Base-by-base conservation (phyloP, 306 rosid species). In the Astragalus glycyphyllos region DNA sequence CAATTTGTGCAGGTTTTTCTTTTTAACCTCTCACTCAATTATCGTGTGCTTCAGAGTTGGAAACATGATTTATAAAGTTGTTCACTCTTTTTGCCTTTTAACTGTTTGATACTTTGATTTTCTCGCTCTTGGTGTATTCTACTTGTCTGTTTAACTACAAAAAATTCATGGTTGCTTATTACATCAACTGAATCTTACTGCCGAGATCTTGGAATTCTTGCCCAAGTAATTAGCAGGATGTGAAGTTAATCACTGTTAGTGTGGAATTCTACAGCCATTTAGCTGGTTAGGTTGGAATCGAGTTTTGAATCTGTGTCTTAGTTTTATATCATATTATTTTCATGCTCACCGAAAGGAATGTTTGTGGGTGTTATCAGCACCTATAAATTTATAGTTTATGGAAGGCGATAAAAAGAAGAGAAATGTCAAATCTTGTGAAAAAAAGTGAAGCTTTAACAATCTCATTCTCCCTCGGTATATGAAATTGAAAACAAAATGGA, bases 1-100 rank as follows among this genome's bases (percentile, higher is more conserved):
- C 70, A 11, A 32, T 75, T 31, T 29, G 49, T 32, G 11, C 87
- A 86, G 96, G 96, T 92, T 59, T 77, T 63, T 46, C 40, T 60
- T 79, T 65, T 75, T 26, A 47, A 34, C 38, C 71, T 68, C 41
- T 26, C 29, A 31, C 50, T 71, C 9, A 1, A 45, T 23, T 47
- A 5, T 15, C 42, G 6, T 58, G 9, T 31, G 46, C 4, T 35
- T 40, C 60, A 53, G 40, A 6, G 29, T 15, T 60, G 48, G 15
- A 46, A 58, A 10, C 57, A 23, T 75, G 53, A 50, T 70, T 17
- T 13, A 0, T 66, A 11, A 13, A 68, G 13, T 4, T 8, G 2
- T 62, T 13, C 35, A 4, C 8, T 45, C 35, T 70, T 38, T 48
- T 68, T 35, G 34, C 57, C 1, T 53, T 31, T 17, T 68, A 51